Evolutionary conservation across 495 filamentous ascomycete genomes (phyloP).

Genomic region (Hyaloscypha variabilis): DNA sequence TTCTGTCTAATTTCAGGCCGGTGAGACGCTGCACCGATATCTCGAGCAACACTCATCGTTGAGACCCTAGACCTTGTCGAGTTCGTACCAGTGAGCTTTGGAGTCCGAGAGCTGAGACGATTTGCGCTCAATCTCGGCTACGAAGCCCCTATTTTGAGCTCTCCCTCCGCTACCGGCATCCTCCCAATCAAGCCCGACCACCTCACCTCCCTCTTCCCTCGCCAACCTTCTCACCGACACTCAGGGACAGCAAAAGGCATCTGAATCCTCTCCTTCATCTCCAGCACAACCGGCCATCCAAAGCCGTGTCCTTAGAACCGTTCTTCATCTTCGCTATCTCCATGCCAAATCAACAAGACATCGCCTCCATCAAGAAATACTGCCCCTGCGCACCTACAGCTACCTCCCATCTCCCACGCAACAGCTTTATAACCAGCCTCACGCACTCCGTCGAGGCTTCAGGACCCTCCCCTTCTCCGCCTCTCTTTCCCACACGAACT

Average conservation of each 20-base stretch:
- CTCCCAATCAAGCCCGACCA: background rate
- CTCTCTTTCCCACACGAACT: too few species aligned
- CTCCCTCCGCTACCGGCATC: conserved; percentile 6
- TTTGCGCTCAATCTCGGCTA: conserved; percentile 43
- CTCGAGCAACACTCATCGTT: background rate
- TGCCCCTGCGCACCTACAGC: conserved; percentile 30
- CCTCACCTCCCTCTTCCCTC: background rate
- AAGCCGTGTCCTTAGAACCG: background rate
- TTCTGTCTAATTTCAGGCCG: conserved; percentile 25
- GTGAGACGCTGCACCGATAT: conserved; percentile 36
- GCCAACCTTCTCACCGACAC: background rate
- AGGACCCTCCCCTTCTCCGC: too few species aligned
- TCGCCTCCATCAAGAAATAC: conserved; percentile 44
- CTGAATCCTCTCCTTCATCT: too few species aligned
- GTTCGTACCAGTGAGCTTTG: conserved; percentile 30
- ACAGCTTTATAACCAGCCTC: too few species aligned
- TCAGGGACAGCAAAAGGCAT: background rate
- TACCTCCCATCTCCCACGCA: conserved; percentile 18
- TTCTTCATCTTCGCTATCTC: background rate
- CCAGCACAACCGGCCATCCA: background rate
- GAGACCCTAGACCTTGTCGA: conserved; percentile 46
- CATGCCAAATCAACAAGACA: background rate
- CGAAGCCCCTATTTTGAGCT: conserved; percentile 25
- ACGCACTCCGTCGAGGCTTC: too few species aligned
- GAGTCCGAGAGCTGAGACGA: conserved; percentile 31